These are phyloP conservation scores for Hortiboletus flavorubellus DNA, from an alignment of 768 basidiomycete genomes.

Conservation along the genomic window DNA sequence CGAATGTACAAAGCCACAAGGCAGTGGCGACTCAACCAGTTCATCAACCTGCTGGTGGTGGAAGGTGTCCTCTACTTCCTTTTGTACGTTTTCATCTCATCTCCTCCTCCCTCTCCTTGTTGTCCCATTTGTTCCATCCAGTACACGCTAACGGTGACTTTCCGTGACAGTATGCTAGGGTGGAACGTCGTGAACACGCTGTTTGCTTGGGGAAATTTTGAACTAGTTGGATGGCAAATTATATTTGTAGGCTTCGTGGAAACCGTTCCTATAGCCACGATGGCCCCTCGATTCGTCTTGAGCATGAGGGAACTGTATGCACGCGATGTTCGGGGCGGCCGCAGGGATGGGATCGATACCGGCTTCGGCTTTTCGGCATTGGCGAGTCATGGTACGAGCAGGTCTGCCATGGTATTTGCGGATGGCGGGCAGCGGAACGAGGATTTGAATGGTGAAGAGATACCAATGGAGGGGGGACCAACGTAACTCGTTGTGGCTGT, in stretches of 20 bases:
- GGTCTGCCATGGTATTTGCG: not conserved
- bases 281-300: conserved; percentile 6
- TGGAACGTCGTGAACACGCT: not conserved
- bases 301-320: conserved; percentile 6
- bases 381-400: not conserved
- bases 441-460: not conserved
- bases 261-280: not conserved
- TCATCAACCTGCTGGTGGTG: conserved; percentile 1
- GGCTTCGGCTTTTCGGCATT: conserved; percentile 1
- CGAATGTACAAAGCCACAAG: not conserved
- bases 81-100: not conserved
- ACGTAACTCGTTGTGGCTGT: not conserved
- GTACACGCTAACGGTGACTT: not conserved
- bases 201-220: not conserved
- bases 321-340: not conserved
- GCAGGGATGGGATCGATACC: not conserved
- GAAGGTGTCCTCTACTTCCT: conserved; percentile 12
- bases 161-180: not conserved
- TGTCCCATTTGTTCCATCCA: not conserved
- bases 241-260: not conserved
- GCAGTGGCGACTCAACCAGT: conserved; percentile 7
- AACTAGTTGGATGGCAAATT: not conserved
- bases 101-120: too few relatives aligned
- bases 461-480: not conserved
- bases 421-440: not conserved